These are phyloP conservation scores for Leccinellum luteum DNA, from an alignment of 768 basidiomycete species.

Conservation along the genomic window DNA sequence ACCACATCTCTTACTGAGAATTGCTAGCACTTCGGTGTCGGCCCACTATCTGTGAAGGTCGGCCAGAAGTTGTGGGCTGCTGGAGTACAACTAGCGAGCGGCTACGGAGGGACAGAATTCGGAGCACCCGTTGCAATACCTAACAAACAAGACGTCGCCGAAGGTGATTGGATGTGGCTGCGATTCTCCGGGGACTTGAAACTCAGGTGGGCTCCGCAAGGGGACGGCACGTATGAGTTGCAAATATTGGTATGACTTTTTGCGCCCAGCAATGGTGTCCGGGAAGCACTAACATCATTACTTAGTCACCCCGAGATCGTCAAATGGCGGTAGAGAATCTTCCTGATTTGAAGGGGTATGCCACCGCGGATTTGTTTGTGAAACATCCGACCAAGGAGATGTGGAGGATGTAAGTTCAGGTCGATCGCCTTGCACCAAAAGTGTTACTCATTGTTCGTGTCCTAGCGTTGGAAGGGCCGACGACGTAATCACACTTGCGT, in stretches of 20 bases:
- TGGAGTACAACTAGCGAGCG: conserved; percentile 31
- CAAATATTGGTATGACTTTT: conserved; percentile 33
- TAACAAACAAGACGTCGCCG: conserved; percentile 11
- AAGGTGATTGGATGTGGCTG: conserved; percentile 38
- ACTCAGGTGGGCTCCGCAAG: conserved; percentile 33
- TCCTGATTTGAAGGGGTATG: conserved; percentile 34
- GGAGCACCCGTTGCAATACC: conserved; percentile 6
- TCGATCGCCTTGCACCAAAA: no score
- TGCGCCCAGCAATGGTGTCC: not conserved
- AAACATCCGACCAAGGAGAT: conserved; percentile 42
- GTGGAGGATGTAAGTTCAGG: conserved; percentile 39
- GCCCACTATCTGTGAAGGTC: conserved; percentile 32
- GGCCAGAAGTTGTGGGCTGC: conserved; percentile 33
- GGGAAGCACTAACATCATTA: not conserved
- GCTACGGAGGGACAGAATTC: conserved; percentile 39
- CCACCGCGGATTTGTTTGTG: conserved; percentile 42
- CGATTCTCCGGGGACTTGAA: conserved; percentile 19
- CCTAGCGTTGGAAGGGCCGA: conserved; percentile 34
- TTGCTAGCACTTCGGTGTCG: conserved; percentile 36
- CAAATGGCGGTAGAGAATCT: conserved; percentile 29
- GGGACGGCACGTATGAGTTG: conserved; percentile 35
- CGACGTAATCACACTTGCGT: conserved; percentile 32
- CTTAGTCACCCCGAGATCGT: not conserved
- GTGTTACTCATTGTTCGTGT: not conserved
- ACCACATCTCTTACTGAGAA: not conserved